Evolutionary conservation across 768 basidiomycete species (phyloP).

Genomic region (Boletus bicolor): DNA sequence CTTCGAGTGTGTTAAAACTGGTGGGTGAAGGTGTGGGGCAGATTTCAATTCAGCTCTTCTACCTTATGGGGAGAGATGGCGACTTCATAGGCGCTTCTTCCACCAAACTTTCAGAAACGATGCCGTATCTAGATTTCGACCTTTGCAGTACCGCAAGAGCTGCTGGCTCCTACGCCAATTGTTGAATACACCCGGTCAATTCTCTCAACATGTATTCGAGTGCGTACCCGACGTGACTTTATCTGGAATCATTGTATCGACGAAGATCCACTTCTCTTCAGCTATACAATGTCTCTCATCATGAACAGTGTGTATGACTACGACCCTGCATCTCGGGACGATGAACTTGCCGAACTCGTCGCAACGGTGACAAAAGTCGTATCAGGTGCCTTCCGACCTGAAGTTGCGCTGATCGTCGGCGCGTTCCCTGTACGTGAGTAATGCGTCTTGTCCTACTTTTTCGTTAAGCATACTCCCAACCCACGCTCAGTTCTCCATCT

Average conservation of each 20-base stretch:
- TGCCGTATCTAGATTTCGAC: conserved; percentile 19
- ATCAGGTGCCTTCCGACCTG: neutral
- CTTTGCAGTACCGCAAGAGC: conserved; percentile 25
- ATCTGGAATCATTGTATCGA: too few relatives aligned
- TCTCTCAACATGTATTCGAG: conserved; percentile 33
- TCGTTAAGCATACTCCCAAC: neutral
- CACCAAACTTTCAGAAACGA: conserved; percentile 11
- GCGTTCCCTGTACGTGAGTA: too few relatives aligned
- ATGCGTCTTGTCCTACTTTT: too few relatives aligned
- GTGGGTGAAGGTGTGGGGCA: too few relatives aligned
- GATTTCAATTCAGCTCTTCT: conserved; percentile 14
- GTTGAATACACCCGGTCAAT: conserved; percentile 30
- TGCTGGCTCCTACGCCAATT: conserved; percentile 31
- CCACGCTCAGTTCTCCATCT: neutral
- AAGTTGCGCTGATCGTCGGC: neutral
- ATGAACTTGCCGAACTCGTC: neutral
- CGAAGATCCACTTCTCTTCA: neutral
- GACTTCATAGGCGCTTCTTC: conserved; percentile 16
- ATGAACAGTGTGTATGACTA: conserved; percentile 9
- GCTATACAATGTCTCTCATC: conserved; percentile 2
- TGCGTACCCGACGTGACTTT: neutral
- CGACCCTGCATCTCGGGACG: neutral
- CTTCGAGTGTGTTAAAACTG: too few relatives aligned
- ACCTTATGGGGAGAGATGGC: conserved; percentile 19
- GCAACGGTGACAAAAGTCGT: neutral